Evolutionary conservation across 2,329 filamentous ascomycete genomes (phyloP), one percentile per base, ranked within the genome.

Genomic region (Paecilomyces sp.): DNA sequence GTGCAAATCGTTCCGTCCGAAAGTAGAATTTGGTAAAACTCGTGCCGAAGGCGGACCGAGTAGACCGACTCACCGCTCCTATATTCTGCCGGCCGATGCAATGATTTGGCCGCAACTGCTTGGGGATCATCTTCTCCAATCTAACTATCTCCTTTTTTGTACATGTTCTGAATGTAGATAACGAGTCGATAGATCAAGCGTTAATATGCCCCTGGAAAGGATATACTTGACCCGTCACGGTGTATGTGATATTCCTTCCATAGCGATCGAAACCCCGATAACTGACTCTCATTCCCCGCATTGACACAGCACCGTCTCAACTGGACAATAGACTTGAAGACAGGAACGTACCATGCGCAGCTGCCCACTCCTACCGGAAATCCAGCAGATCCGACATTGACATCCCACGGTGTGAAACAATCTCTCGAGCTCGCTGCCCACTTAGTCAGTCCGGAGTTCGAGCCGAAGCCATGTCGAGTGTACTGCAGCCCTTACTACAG

Each of bases 401-500:
- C 92, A 7, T 86, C 90, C 24, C 88, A 97, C 70, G 94, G 94
- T 60, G 88, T 95, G 50, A 82, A 85, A 57, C 94, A 99, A 79
- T 86, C 92, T 24, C 81, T 85, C 62, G 87, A 97, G 75, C 83
- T 97, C 54, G 92, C 82, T 2, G 67, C 63, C 6, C 70, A 78
- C 55, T 57, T 78, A 3, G 59, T 65, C 13, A 66, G 65, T 30
- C 63, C 68, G 0, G 61, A 65, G 2, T 70, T 77, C 55, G 60
- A 70, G n/a, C 74, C 75, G 0, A 76, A 75, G 58, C 75, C 75
- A 18, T 77, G 74, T 75, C 62, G 78, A 74, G 7, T 97, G 65
- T 97, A 96, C 78, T 89, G 86, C 33, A 92, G 88, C 62, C 89
- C 91, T 0, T 96, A 91, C 76, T 96, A 94, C 74, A 85, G 92